A percentile compares a stretch with the other conserved stretches of the same genome.
These are phyloP conservation scores for Apiospora aurea DNA, from an alignment of 2,329 filamentous ascomycete genomes.

Conservation along the genomic window DNA sequence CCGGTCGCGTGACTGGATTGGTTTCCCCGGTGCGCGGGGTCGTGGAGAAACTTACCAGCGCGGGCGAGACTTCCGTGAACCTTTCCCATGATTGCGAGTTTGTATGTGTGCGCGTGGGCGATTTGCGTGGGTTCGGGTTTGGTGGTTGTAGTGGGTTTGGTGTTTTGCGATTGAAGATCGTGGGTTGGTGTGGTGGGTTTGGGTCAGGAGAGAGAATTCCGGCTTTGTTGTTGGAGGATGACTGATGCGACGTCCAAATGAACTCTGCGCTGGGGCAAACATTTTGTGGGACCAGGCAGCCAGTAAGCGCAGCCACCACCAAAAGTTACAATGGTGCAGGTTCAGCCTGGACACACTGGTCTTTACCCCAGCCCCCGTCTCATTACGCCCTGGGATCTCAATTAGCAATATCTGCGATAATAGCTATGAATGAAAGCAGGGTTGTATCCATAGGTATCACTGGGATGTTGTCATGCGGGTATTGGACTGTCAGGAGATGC, in stretches of 20 bases:
- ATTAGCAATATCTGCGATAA: too few relatives aligned
- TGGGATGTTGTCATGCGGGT: too few relatives aligned
- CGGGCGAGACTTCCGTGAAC: conserved; percentile 25
- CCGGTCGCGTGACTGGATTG: neutral
- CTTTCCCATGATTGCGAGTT: conserved; percentile 23
- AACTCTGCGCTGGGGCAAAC: neutral
- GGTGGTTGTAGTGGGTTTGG: neutral
- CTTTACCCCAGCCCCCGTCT: too few relatives aligned
- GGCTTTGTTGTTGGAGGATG: conserved; percentile 13
- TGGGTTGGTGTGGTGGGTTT: neutral
- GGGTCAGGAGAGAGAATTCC: neutral
- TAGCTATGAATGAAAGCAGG: too few relatives aligned
- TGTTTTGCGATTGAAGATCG: conserved; percentile 3
- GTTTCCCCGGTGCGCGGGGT: neutral
- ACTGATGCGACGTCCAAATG: conserved; percentile 1
- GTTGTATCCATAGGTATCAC: too few relatives aligned
- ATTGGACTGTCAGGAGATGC: too few relatives aligned
- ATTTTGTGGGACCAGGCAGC: neutral
- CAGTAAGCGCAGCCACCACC: neutral
- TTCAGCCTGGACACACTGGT: neutral
- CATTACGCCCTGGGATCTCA: too few relatives aligned
- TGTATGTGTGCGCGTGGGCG: neutral
- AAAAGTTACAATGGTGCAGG: neutral
- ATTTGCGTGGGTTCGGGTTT: neutral
- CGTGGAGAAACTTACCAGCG: conserved; percentile 12